Base-by-base conservation (phyloP, 345 rosid genomes). In the Gossypium turneri region DNA sequence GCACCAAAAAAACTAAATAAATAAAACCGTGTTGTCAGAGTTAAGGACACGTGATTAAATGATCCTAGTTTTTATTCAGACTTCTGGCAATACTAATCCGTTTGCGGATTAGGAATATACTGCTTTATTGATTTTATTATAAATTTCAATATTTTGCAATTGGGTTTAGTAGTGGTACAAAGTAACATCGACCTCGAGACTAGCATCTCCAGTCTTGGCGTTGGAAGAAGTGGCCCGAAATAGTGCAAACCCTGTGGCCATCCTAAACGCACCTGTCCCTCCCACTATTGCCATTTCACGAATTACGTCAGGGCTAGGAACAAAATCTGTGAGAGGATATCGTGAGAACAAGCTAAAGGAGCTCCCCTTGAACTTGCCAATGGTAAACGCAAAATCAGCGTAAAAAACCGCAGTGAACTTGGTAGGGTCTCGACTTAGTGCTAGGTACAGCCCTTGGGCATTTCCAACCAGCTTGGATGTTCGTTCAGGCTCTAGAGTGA, bases 311-410 rank as follows among this genome's bases (percentile, higher is more conserved):
- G 60, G 12, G 2, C 11, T 1, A 56, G 24, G 25, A 1, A 20
- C 20, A 11, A 2, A 47, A 56, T 85, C 83, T 20, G 73, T 64
- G 24, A 79, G 78, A 44, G 86, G 83, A 76, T 83, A 82, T 77
- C 84, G 84, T 57, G 90, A 88, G 22, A 84, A 82, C 9, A 85
- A 67, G 10, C 87, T 77, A 0, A 87, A 72, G 15, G 91, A 87
- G 72, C 87, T 87, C 11, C 90, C 88, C 0, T 82, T 84, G 19
- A 78, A 85, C 63, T 73, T 72, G 0, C 86, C 89, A 1, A 38
- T 56, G 1, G 83, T 86, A 22, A 88, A 84, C 1, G 82, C 84
- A 55, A 88, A 82, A 77, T 86, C 91, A 0, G 56, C 64, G 29
- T 82, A 85, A 74, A 79, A 41, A 11, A 84, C 81, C 4, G 84